A percentile compares a stretch with the other conserved stretches of the same genome.
phyloP scores from a whole-genome alignment of 371 early-diverging fungal genomes.

The Smittium culicis region DNA sequence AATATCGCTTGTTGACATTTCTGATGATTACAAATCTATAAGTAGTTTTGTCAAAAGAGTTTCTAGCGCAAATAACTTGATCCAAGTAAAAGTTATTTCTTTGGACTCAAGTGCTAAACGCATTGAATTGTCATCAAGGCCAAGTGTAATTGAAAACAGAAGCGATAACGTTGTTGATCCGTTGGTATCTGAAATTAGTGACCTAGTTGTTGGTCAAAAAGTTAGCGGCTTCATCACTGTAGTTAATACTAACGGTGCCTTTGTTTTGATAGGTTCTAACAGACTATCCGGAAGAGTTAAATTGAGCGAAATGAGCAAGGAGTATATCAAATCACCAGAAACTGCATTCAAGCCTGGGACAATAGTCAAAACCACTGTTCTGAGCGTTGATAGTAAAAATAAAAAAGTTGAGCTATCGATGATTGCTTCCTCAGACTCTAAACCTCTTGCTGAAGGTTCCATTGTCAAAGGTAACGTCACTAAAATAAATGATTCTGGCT shows the following conservation, averaged over 20 bases:
- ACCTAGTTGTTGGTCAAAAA: conserved; percentile 30
- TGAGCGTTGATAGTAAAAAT: conserved; percentile 38
- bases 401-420: conserved; percentile 49
- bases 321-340: conserved; percentile 70
- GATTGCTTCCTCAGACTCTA: conserved; percentile 33
- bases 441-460: conserved; percentile 35
- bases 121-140: conserved; percentile 49
- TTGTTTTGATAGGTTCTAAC: conserved; percentile 48
- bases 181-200: conserved; percentile 11
- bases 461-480: conserved; percentile 53
- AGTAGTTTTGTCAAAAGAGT: conserved; percentile 26
- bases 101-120: conserved; percentile 37
- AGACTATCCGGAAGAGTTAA: conserved; percentile 58
- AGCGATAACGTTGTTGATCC: conserved; percentile 22
- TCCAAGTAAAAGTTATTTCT: conserved; percentile 34
- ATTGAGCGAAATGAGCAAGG: conserved; percentile 76
- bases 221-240: conserved; percentile 60
- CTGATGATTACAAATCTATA: conserved; percentile 36
- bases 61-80: conserved; percentile 38
- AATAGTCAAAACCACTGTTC: conserved; percentile 54
- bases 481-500: conserved; percentile 46
- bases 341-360: conserved; percentile 51
- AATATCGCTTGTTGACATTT: conserved; percentile 45
- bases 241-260: conserved; percentile 56
- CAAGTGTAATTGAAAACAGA: conserved; percentile 28